A percentile compares a stretch with the other conserved stretches of the same genome.
These are phyloP conservation scores for Tirmania nivea DNA, from an alignment of 495 filamentous ascomycete genomes.

Conservation along the genomic window DNA sequence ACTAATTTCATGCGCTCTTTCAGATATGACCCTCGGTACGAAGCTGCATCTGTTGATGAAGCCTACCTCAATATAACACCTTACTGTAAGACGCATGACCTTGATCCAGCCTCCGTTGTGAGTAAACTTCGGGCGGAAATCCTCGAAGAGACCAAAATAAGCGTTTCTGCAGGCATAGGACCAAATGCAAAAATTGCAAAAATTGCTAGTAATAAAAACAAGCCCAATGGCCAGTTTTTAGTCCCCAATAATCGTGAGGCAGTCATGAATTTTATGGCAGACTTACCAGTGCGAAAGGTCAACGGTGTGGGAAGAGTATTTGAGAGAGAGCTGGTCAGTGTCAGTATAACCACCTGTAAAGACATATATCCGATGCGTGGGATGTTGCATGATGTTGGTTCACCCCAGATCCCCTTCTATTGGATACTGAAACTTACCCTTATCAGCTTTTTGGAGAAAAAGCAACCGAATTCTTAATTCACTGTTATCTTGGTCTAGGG, in stretches of 20 bases:
- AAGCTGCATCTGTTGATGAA: constrained; percentile 86
- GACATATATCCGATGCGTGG: constrained; percentile 44
- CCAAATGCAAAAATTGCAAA: constrained; percentile 69
- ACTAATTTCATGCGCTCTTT: not conserved
- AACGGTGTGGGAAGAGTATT: constrained; percentile 88
- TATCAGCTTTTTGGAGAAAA: constrained; percentile 64
- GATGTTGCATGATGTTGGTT: not conserved
- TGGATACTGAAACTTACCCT: constrained; percentile 13
- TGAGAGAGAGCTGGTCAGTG: constrained; percentile 71
- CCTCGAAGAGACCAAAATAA: constrained; percentile 55
- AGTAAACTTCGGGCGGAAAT: constrained; percentile 43
- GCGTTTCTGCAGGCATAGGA: constrained; percentile 84
- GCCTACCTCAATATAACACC: constrained; percentile 87
- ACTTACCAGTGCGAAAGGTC: constrained; percentile 67
- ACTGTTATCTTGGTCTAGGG: constrained; percentile 68
- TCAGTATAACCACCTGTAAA: constrained; percentile 74
- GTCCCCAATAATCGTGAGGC: constrained; percentile 45
- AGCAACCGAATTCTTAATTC: constrained; percentile 63
- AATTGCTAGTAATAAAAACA: constrained; percentile 83
- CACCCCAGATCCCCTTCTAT: constrained; percentile 5
- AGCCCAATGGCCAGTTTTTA: constrained; percentile 79
- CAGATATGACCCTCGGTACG: constrained; percentile 57
- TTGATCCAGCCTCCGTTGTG: not conserved
- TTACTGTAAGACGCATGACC: constrained; percentile 28
- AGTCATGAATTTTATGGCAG: constrained; percentile 68